phyloP scores from a whole-genome alignment of 1,284 basidiomycete species.

The Fomitopsis schrenkii region DNA sequence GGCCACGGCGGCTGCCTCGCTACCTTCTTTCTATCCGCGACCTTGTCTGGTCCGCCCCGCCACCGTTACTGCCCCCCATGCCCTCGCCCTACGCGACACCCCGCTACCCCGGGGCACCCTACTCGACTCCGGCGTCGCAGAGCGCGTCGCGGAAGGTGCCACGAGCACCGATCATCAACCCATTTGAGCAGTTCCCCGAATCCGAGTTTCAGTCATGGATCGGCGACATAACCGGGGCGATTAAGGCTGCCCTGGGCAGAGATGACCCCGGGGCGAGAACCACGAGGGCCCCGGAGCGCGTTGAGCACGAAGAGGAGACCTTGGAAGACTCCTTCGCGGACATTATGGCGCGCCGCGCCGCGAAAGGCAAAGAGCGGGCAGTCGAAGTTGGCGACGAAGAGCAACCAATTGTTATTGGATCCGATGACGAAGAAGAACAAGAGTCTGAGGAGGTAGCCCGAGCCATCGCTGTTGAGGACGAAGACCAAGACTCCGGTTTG shows the following conservation, averaged over 20 bases:
- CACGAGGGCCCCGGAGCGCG: slow-evolving; percentile 9
- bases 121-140: slow-evolving; percentile 15
- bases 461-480: slow-evolving; percentile 6
- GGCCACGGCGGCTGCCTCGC: neutral
- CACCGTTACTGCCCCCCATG: neutral
- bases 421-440: slow-evolving; percentile 17
- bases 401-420: slow-evolving; percentile 46
- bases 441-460: slow-evolving; percentile 25
- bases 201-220: slow-evolving; percentile 67
- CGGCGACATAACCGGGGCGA: slow-evolving; percentile 50
- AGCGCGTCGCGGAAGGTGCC: slow-evolving; percentile 17
- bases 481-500: slow-evolving; percentile 15
- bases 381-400: slow-evolving; percentile 44
- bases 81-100: neutral
- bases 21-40: neutral
- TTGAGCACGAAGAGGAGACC: slow-evolving; percentile 20
- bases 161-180: slow-evolving; percentile 56
- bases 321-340: slow-evolving; percentile 55
- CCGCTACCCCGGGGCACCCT: slow-evolving; percentile 7
- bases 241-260: slow-evolving; percentile 51
- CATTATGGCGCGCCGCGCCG: slow-evolving; percentile 39
- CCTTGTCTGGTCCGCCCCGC: neutral
- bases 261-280: slow-evolving; percentile 19
- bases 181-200: slow-evolving; percentile 66
- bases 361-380: slow-evolving; percentile 60